Conservation (phyloP, 108 stramenopile genomes). For the Skeletonema grethae region DNA sequence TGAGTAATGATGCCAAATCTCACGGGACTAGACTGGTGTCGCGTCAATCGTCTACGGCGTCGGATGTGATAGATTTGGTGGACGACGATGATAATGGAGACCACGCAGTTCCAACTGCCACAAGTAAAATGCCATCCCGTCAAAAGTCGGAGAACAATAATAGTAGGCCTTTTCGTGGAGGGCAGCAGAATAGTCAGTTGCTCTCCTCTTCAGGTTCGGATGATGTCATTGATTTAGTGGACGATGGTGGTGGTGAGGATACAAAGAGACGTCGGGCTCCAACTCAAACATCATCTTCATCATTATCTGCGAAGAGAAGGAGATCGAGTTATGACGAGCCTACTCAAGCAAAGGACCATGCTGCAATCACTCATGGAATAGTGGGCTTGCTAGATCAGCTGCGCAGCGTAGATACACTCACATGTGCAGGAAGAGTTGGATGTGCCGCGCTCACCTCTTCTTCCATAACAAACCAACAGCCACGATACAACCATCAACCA, state of each 20-base stretch:
- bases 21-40: background rate
- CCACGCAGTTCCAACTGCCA: background rate
- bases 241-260: background rate
- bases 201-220: background rate
- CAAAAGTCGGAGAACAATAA: background rate
- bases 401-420: background rate
- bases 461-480: conserved; percentile 25
- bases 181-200: background rate
- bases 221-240: background rate
- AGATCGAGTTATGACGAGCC: conserved; percentile 1
- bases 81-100: background rate
- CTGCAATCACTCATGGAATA: conserved; percentile 1
- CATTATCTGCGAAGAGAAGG: conserved; percentile 1
- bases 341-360: background rate
- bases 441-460: background rate
- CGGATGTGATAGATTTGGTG: background rate
- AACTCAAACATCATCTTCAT: background rate
- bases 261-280: background rate
- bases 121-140: background rate
- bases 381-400: background rate
- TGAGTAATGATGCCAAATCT: background rate
- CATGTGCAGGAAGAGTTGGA: background rate
- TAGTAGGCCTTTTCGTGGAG: background rate
- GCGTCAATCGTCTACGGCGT: background rate
- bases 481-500: conserved; percentile 23